Base-by-base conservation (phyloP, 2,329 filamentous ascomycete species). In the Thelonectria olida region DNA sequence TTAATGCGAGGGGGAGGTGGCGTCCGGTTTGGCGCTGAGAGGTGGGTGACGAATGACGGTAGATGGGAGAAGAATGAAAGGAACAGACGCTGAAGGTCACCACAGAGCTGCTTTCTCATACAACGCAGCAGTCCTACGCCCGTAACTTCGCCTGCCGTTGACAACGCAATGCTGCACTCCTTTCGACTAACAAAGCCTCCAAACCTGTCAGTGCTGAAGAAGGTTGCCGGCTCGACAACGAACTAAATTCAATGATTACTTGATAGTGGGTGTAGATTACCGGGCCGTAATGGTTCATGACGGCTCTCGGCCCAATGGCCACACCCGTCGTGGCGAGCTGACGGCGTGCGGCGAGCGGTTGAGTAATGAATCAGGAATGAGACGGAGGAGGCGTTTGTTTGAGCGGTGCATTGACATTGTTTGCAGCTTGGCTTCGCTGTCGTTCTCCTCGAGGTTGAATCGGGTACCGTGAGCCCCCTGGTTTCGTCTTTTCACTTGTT, bases 271-370 rank as follows among this genome's bases (percentile, higher is more conserved):
- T 17, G 22, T 45, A 15, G 4, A 4, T 23, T 45, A 7, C 22
- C 22, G 20, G 10, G 20, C 7, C n/a, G 7, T 45, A 20, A 45
- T 45, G 41, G 8, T 45, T 34, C n/a, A 8, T 31, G 15, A 39
- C 47, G 39, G 48, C 52, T 58, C 50, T 54, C 50, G 57, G 54
- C 52, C 45, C 28, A 31, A 38, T 45, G 28, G 45, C 38, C 52
- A 51, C 58, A 51, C 39, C 58, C 58, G 45, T 17, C 50, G 31
- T 45, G 52, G 48, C 58, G 27, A 51, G 52, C 39, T 51, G 50
- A 45, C 20, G 42, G 36, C 44, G 19, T 27, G 52, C 48, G n/a
- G n/a, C 38, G 45, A 38, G 36, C 34, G 31, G 50, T 54, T 49
- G 19, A 41, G 42, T 49, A 28, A 42, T 31, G 36, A 49, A 50